Conservation (phyloP, 306 rosid species). For the Begonia peltatifolia region DNA sequence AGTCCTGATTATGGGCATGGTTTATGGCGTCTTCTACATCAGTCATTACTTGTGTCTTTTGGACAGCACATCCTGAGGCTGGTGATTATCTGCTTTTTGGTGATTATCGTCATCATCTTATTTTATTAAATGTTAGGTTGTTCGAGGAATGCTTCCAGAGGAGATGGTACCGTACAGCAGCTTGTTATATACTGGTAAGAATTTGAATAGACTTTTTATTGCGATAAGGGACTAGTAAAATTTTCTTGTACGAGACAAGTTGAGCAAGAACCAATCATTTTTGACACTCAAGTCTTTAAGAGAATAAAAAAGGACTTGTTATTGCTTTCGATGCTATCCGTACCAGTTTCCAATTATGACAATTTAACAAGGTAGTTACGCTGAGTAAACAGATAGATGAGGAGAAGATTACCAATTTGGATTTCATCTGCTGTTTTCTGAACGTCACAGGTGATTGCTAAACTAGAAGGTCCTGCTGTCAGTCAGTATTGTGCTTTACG, state of each 20-base stretch:
- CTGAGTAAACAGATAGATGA: conserved; percentile 5
- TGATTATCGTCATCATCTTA: neutral
- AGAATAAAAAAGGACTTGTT: no score
- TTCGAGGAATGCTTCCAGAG: conserved; percentile 98
- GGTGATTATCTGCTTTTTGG: neutral
- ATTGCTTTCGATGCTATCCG: no score
- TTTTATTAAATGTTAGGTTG: conserved; percentile 29
- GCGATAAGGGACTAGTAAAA: no score
- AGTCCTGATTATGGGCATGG: no score
- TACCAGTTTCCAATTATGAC: no score
- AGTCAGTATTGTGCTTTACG: conserved; percentile 94
- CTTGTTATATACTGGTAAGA: conserved; percentile 95
- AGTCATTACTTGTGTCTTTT: neutral
- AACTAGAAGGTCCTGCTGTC: conserved; percentile 96
- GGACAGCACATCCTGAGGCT: neutral
- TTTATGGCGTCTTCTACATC: no score
- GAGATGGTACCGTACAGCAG: conserved; percentile 97
- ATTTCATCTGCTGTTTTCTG: conserved; percentile 10
- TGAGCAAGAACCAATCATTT: no score
- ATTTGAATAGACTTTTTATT: neutral
- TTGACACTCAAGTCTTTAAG: no score
- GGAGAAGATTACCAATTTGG: neutral
- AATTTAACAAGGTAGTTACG: neutral
- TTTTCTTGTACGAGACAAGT: no score
- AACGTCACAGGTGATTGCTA: conserved; percentile 78